phyloP scores from a whole-genome alignment of 208 protist genomes.

The Phytomonas sp. region DNA sequence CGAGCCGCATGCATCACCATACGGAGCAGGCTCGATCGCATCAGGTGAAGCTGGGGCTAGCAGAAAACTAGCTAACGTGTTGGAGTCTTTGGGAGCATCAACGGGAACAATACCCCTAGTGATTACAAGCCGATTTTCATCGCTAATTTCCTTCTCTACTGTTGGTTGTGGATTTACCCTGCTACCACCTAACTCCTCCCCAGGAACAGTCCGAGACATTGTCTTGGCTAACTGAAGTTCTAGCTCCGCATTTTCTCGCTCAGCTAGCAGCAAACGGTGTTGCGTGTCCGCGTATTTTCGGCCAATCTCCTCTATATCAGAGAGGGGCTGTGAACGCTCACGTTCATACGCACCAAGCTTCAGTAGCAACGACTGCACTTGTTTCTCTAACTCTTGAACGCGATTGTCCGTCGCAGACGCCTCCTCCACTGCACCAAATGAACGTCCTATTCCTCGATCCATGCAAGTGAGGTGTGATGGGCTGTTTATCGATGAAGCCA shows the following conservation, averaged over 20 bases:
- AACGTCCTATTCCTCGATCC: not conserved
- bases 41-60: not conserved
- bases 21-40: not conserved
- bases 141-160: not conserved
- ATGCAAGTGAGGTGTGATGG: not conserved
- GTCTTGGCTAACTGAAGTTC: conserved; percentile 8
- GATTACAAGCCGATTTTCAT: not conserved
- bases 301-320: conserved; percentile 25
- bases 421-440: not conserved
- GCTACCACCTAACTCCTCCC: too few species aligned
- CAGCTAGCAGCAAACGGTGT: conserved; percentile 15
- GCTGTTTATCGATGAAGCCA: not conserved
- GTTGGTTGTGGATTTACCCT: not conserved
- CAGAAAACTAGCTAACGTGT: not conserved
- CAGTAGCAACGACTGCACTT: not conserved
- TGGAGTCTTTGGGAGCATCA: too few species aligned
- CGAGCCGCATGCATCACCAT: not conserved
- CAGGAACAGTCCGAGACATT: not conserved
- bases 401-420: not conserved
- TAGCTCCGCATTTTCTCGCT: conserved; percentile 19
- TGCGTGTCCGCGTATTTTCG: conserved; percentile 23
- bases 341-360: not conserved
- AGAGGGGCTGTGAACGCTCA: conserved; percentile 9
- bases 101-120: not conserved
- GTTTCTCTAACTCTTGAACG: not conserved